Evolutionary conservation across 768 basidiomycete genomes (phyloP).

Genomic region (Lanmaoa rubissima): DNA sequence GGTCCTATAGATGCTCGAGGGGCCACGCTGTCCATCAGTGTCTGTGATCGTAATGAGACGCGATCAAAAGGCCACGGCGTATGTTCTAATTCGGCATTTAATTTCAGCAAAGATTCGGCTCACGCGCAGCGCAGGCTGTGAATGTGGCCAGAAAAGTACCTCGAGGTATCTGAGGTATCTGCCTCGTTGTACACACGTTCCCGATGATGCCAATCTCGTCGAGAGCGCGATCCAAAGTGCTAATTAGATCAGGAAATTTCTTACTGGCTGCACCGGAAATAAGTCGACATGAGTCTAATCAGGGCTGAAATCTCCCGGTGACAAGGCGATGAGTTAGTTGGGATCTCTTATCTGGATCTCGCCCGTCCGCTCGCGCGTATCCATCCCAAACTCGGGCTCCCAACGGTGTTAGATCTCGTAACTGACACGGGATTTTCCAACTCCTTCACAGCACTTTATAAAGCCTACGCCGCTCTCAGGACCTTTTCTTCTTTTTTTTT

Average conservation of each 20-base stretch:
- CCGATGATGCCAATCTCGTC: slow-evolving; percentile 28
- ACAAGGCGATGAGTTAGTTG: slow-evolving; percentile 5
- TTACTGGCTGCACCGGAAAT: slow-evolving; percentile 29
- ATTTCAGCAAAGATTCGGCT: slow-evolving; percentile 15
- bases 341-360: slow-evolving; percentile 27
- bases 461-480: slow-evolving; percentile 13
- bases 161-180: slow-evolving; percentile 15
- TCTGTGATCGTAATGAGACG: background rate
- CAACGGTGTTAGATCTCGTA: slow-evolving; percentile 20
- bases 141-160: slow-evolving; percentile 1
- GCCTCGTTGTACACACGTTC: slow-evolving; percentile 34
- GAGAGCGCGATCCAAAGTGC: slow-evolving; percentile 19
- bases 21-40: slow-evolving; percentile 11
- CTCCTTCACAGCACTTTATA: slow-evolving; percentile 23
- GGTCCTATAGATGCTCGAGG: slow-evolving; percentile 1
- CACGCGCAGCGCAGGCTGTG: slow-evolving; percentile 12
- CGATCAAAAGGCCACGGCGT: slow-evolving; percentile 6
- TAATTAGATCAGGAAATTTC: slow-evolving; percentile 11
- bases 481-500: slow-evolving; percentile 7
- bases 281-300: slow-evolving; percentile 28
- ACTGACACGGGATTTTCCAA: slow-evolving; percentile 27
- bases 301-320: slow-evolving; percentile 16
- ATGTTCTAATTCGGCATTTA: slow-evolving; percentile 19
- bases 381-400: background rate
- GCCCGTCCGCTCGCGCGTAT: background rate